Base-by-base conservation (phyloP, 768 basidiomycete species). In the Lentinula aciculospora region DNA sequence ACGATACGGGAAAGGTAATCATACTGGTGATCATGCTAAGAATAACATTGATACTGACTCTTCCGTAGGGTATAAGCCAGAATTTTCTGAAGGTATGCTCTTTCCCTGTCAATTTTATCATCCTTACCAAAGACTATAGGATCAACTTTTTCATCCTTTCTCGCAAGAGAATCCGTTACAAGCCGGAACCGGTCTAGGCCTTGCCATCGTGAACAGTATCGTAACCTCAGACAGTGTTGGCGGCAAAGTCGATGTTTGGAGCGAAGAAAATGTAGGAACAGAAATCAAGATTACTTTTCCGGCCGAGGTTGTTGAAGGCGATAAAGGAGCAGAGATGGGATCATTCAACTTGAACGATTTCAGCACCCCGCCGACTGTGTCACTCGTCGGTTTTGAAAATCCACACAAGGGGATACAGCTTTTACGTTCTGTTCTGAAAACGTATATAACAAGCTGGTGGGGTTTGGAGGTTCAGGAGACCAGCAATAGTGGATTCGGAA, bases 101-200 rank as follows among this genome's bases (percentile, higher is more conserved):
- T 2, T 37, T 56, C 40, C 29, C 25, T 21, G 12, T 31, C 17
- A 13, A 15, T 10, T 32, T 29, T n/a, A 46, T 40, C 29, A 25
- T 55, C 31, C 17, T 44, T 21, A 51, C 57, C 40, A 58, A 62
- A 12, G 19, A 10, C 23, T 1, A 8, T 4, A 90, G 89, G 94
- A 97, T 64, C 92, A 95, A 72, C 77, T 98, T 4, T 98, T 97
- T 75, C 95, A 96, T 64, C 95, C 95, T 0, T 98, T 98, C 73
- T 94, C 94, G 0, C 95, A 98, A 74, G 95, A 97, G 71, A 95
- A 96, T 63, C 94, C 94, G 0, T 69, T 96, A 4, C 93, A 95
- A 65, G 86, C 92, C 1, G 94, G 94, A 1, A 97, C 94, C 1
- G 95, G 94, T 4, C 81, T 98, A 7, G 95, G 95, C 9, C 83